phyloP scores from a whole-genome alignment of 495 filamentous ascomycete species.

The Friedmanniomyces endolithicus region DNA sequence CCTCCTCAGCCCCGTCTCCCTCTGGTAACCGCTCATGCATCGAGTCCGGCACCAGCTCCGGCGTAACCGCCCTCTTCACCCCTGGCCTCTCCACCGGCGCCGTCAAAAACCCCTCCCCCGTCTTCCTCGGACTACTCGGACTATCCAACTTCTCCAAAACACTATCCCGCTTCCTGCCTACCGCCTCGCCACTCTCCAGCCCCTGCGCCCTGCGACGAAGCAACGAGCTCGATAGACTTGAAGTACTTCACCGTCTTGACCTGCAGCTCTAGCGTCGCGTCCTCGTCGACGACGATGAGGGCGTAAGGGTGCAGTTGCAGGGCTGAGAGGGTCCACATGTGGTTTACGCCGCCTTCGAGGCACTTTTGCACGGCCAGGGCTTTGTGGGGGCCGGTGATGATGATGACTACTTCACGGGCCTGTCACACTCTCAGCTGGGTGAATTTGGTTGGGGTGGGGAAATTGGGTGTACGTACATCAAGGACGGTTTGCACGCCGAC shows the following conservation, averaged over 20 bases:
- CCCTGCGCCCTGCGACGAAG: constrained; percentile 43
- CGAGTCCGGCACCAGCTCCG: constrained; percentile 22
- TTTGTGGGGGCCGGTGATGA: constrained; percentile 71
- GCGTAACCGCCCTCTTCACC: constrained; percentile 17
- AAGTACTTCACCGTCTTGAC: constrained; percentile 83
- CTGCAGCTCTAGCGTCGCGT: constrained; percentile 69
- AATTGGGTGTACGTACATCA: constrained; percentile 36
- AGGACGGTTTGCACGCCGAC: constrained; percentile 81
- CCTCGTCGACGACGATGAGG: constrained; percentile 72
- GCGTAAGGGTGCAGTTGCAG: constrained; percentile 70
- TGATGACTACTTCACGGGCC: constrained; percentile 59
- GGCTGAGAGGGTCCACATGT: constrained; percentile 79
- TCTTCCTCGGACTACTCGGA: constrained; percentile 16
- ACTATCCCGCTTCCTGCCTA: constrained; percentile 23
- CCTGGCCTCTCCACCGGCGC: constrained; percentile 9
- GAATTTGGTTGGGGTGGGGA: background rate
- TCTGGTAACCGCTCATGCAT: constrained; percentile 13
- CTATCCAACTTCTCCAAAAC: constrained; percentile 26
- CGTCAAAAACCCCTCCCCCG: too few relatives aligned
- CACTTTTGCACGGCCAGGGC: constrained; percentile 68
- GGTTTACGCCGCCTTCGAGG: constrained; percentile 70
- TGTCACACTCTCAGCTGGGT: too few relatives aligned
- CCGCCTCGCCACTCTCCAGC: constrained; percentile 33
- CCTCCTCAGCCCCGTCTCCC: background rate
- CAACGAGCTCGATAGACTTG: constrained; percentile 53